A percentile compares a stretch with the other conserved stretches of the same genome.
phyloP scores from a whole-genome alignment of 345 rosid species.

The Turnera subulata region DNA sequence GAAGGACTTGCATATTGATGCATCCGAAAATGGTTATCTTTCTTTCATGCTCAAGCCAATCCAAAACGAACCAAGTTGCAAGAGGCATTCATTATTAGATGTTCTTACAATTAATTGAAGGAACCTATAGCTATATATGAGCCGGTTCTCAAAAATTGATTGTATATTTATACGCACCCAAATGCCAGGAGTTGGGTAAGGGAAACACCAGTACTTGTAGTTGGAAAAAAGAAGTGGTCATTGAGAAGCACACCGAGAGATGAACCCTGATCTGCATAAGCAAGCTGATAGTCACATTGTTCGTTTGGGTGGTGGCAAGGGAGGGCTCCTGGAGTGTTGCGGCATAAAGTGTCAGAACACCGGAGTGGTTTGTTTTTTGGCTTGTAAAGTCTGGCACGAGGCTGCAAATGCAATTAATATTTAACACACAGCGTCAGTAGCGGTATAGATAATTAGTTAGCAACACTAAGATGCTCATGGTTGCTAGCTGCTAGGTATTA shows the following conservation, averaged over 20 bases:
- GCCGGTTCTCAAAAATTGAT: too few species aligned
- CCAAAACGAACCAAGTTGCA: neutral
- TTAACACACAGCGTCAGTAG: too few species aligned
- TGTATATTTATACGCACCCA: constrained; percentile 51
- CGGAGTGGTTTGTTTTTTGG: constrained; percentile 51
- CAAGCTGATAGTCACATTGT: constrained; percentile 77
- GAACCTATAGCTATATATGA: too few species aligned
- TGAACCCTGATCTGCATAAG: constrained; percentile 77
- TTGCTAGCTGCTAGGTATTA: too few species aligned
- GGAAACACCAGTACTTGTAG: constrained; percentile 50
- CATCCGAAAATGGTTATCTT: too few species aligned
- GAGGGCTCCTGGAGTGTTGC: constrained; percentile 22
- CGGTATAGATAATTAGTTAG: too few species aligned
- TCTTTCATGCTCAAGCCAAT: too few species aligned
- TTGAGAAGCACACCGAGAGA: constrained; percentile 66
- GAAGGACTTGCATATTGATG: too few species aligned
- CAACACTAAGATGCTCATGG: too few species aligned
- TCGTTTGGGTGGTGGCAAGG: constrained; percentile 48
- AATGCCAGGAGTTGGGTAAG: constrained; percentile 45
- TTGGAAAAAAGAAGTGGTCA: constrained; percentile 48
- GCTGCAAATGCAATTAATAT: constrained; percentile 50
- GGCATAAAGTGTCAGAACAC: constrained; percentile 52
- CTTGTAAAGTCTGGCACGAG: constrained; percentile 51
- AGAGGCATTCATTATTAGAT: neutral
- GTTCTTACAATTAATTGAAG: too few species aligned